These are phyloP conservation scores for Aspergillus ellipticus DNA, from an alignment of 495 filamentous ascomycete genomes.

Conservation along the genomic window DNA sequence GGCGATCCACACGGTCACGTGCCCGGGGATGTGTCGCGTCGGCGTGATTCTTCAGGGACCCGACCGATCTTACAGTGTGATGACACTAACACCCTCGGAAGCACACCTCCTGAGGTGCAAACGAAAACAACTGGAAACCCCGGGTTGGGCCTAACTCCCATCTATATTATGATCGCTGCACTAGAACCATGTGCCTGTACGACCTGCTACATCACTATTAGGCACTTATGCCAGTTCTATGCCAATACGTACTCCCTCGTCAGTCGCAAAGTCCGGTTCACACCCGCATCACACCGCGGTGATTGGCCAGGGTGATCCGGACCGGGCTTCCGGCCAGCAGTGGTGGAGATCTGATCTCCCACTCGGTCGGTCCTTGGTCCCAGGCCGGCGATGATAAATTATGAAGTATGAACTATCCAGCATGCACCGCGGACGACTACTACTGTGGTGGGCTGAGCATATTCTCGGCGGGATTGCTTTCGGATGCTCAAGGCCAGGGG, in stretches of 20 bases:
- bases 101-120: too few species aligned
- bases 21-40: neutral
- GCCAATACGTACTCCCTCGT: neutral
- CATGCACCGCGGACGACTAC: neutral
- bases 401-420: neutral
- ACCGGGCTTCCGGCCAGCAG: neutral
- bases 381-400: neutral
- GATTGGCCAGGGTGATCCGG: neutral
- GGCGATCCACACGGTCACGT: constrained; percentile 6
- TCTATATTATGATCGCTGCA: too few species aligned
- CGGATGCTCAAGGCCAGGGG: too few species aligned
- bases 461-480: too few species aligned
- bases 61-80: too few species aligned
- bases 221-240: too few species aligned
- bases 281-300: neutral
- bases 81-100: too few species aligned
- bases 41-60: too few species aligned
- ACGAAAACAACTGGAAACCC: too few species aligned
- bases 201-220: neutral
- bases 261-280: neutral
- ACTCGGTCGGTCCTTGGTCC: neutral
- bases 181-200: neutral
- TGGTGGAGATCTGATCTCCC: neutral
- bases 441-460: neutral
- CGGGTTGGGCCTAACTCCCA: too few species aligned